phyloP scores from a whole-genome alignment of 208 protist genomes.

The Crithidia acanthocephali region DNA sequence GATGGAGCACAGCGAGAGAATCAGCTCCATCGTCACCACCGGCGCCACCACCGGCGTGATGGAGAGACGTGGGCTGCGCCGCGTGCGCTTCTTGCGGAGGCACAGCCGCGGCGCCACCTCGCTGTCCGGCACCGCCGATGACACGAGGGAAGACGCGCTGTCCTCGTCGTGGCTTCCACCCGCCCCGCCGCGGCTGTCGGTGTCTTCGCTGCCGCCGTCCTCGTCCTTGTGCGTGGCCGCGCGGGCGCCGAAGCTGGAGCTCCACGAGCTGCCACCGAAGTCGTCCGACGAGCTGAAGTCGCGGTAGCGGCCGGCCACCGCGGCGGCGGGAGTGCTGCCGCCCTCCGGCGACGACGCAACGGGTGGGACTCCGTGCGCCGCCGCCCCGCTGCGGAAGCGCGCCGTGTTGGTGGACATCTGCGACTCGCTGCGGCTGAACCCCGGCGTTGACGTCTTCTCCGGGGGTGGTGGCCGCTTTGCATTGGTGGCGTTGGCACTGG shows the following conservation, averaged over 20 bases:
- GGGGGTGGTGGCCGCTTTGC: not conserved
- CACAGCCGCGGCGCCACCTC: conserved; percentile 2
- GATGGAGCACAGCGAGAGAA: conserved; percentile 57
- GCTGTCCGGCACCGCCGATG: conserved; percentile 3
- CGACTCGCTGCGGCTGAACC: conserved; percentile 7
- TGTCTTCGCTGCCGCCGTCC: conserved; percentile 3
- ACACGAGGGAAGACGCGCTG: conserved; percentile 15
- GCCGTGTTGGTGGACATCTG: conserved; percentile 24
- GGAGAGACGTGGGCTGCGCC: conserved; percentile 7
- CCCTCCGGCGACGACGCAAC: conserved; percentile 9
- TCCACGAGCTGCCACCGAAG: not conserved
- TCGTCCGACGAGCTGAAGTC: conserved; percentile 12
- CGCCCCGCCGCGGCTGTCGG: conserved; percentile 7
- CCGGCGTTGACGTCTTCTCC: not conserved
- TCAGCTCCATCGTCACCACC: conserved; percentile 58
- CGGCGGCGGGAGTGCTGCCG: conserved; percentile 10
- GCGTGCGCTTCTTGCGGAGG: conserved; percentile 9
- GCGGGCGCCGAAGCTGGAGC: conserved; percentile 5
- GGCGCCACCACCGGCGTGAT: conserved; percentile 34
- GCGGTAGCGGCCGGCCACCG: not conserved
- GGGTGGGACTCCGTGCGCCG: conserved; percentile 5
- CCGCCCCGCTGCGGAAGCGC: conserved; percentile 7
- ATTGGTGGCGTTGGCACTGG: not conserved
- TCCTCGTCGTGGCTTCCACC: not conserved
- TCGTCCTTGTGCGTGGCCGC: conserved; percentile 19